Percentiles rank a stretch among this genome's conserved stretches.
Conservation (phyloP, 805 yeast genomes). For the Blastobotrys muscicola region DNA sequence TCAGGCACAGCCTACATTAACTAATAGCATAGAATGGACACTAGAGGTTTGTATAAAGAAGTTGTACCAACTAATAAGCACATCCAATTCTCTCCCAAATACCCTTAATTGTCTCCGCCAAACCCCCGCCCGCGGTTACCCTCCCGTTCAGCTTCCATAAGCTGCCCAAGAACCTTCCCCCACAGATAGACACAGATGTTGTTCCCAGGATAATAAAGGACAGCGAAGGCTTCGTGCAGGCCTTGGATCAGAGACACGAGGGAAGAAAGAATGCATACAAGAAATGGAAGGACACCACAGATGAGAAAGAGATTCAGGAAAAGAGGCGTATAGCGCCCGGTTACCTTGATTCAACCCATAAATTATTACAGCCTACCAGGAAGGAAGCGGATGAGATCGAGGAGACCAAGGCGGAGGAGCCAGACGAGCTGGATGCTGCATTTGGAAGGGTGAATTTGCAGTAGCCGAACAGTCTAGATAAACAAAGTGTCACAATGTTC, state of each 20-base stretch:
- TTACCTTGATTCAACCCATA: constrained; percentile 27
- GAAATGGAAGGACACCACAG: constrained; percentile 27
- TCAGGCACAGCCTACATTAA: too few species aligned
- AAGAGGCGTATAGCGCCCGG: constrained; percentile 35
- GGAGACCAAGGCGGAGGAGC: not conserved
- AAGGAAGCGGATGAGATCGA: constrained; percentile 2
- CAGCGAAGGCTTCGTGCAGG: constrained; percentile 23
- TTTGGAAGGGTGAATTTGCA: constrained; percentile 16
- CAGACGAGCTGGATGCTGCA: constrained; percentile 19
- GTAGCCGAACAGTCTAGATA: not conserved
- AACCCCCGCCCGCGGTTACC: constrained; percentile 47
- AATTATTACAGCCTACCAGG: constrained; percentile 21
- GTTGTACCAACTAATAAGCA: constrained; percentile 23
- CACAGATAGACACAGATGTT: constrained; percentile 24
- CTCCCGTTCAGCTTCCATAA: constrained; percentile 40
- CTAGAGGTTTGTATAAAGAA: constrained; percentile 1
- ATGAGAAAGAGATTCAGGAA: constrained; percentile 16
- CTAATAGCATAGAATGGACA: not conserved
- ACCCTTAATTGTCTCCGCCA: constrained; percentile 47
- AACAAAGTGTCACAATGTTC: too few species aligned
- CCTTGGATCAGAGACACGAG: constrained; percentile 21
- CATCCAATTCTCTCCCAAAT: constrained; percentile 43
- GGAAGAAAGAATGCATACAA: constrained; percentile 20
- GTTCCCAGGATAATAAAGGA: constrained; percentile 28
- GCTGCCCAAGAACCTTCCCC: constrained; percentile 26